Evolutionary conservation across 2,329 filamentous ascomycete species (phyloP).

Genomic region (Fusarium sp.): DNA sequence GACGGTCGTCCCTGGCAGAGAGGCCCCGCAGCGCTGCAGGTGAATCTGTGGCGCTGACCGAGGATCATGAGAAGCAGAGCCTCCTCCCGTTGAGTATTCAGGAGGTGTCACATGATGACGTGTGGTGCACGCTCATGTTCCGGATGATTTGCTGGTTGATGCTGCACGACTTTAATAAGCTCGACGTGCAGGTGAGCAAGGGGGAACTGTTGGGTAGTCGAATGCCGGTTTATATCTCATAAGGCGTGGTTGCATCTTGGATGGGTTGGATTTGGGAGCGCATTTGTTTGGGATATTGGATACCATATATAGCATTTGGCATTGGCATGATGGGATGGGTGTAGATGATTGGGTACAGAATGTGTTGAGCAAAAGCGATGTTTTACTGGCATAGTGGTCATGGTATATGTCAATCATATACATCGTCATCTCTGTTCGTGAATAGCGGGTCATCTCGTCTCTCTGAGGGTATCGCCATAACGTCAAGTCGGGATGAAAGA

Average conservation of each 20-base stretch:
- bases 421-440: neutral
- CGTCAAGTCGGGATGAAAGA: neutral
- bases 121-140: constrained; percentile 68
- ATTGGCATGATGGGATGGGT: constrained; percentile 6
- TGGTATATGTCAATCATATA: neutral
- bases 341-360: neutral
- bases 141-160: constrained; percentile 70
- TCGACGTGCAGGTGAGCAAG: constrained; percentile 64
- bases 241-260: constrained; percentile 8
- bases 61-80: constrained; percentile 18
- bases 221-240: constrained; percentile 66
- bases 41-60: constrained; percentile 16
- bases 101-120: constrained; percentile 51
- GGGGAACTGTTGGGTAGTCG: constrained; percentile 66
- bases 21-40: constrained; percentile 29
- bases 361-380: neutral
- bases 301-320: constrained; percentile 13
- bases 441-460: neutral
- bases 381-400: neutral
- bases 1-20: constrained; percentile 11
- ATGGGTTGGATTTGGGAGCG: neutral
- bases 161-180: constrained; percentile 68
- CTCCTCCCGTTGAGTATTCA: constrained; percentile 37
- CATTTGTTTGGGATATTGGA: constrained; percentile 6
- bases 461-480: neutral